These are phyloP conservation scores for Terfezia claveryi DNA, from an alignment of 495 filamentous ascomycete species.

Conservation along the genomic window DNA sequence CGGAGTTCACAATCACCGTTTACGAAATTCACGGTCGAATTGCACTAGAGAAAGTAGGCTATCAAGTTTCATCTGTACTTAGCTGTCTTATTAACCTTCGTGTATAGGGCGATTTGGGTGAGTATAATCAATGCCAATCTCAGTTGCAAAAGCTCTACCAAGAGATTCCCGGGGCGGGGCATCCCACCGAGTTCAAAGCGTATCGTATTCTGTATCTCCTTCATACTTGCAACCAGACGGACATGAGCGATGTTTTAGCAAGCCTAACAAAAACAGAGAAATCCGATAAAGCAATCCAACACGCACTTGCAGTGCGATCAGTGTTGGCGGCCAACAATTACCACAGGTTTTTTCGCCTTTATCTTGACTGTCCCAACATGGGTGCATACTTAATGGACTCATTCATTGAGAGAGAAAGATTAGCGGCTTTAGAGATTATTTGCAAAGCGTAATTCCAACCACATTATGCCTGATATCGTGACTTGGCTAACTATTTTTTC, in stretches of 20 bases:
- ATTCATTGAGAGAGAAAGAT: constrained; percentile 84
- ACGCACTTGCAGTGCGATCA: constrained; percentile 79
- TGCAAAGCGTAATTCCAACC: constrained; percentile 65
- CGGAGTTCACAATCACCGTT: constrained; percentile 79
- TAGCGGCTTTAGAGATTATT: constrained; percentile 69
- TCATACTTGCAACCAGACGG: constrained; percentile 93
- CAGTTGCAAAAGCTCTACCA: constrained; percentile 80
- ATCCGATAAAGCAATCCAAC: constrained; percentile 56
- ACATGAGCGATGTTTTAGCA: constrained; percentile 91
- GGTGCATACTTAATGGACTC: constrained; percentile 96
- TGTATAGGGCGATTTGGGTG: constrained; percentile 71
- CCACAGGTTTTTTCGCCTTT: constrained; percentile 89
- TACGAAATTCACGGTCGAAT: constrained; percentile 98
- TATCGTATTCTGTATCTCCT: constrained; percentile 99
- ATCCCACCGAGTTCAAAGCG: constrained; percentile 88
- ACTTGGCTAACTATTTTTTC: neutral
- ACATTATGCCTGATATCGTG: constrained; percentile 1
- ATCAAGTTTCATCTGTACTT: neutral
- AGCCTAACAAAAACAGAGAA: constrained; percentile 96
- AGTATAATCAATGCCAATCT: constrained; percentile 99
- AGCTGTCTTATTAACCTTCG: constrained; percentile 2
- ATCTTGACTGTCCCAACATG: constrained; percentile 89
- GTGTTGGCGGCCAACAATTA: constrained; percentile 86
- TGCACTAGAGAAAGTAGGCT: constrained; percentile 58
- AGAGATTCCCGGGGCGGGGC: constrained; percentile 55